Percentiles rank a stretch among this genome's conserved stretches.
Evolutionary conservation across 2,329 filamentous ascomycete genomes (phyloP).

Genomic region (Aspergillus ustus): DNA sequence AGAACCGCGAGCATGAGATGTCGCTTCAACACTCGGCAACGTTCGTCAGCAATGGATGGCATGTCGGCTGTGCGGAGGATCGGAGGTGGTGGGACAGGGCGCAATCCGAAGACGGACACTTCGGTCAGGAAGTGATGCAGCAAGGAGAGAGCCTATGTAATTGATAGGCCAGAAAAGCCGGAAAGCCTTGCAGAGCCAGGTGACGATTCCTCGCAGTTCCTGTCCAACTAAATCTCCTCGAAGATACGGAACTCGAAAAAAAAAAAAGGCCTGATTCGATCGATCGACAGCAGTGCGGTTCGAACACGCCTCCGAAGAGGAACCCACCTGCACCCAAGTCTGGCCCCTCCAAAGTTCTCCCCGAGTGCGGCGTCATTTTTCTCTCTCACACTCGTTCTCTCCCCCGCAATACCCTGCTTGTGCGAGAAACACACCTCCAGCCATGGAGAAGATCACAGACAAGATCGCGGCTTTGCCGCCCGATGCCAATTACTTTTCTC

Average conservation of each 20-base stretch:
- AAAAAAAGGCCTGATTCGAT: not conserved
- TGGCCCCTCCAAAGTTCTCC: slow-evolving; percentile 22
- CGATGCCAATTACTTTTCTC: slow-evolving; percentile 84
- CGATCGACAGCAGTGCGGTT: not conserved
- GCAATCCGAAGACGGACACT: not conserved
- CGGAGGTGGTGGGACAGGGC: not conserved
- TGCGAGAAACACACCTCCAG: slow-evolving; percentile 15
- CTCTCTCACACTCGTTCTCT: slow-evolving; percentile 23
- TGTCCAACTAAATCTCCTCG: not conserved
- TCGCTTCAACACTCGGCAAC: not conserved
- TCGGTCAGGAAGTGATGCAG: not conserved
- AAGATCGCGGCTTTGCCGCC: slow-evolving; percentile 90
- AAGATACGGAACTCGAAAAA: not conserved
- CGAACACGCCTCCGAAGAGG: not conserved
- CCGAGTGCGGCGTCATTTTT: slow-evolving; percentile 25
- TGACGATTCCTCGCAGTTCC: too few species aligned
- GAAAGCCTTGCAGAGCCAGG: not conserved
- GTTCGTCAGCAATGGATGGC: not conserved
- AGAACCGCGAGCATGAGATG: not conserved
- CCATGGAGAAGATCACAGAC: slow-evolving; percentile 88
- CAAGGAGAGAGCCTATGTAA: not conserved
- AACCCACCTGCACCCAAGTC: slow-evolving; percentile 26
- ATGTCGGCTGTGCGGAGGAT: not conserved
- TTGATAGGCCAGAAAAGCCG: not conserved
- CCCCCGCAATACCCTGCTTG: slow-evolving; percentile 6